Conservation (phyloP, 2,329 filamentous ascomycete genomes). For the Ascosphaera apis region DNA sequence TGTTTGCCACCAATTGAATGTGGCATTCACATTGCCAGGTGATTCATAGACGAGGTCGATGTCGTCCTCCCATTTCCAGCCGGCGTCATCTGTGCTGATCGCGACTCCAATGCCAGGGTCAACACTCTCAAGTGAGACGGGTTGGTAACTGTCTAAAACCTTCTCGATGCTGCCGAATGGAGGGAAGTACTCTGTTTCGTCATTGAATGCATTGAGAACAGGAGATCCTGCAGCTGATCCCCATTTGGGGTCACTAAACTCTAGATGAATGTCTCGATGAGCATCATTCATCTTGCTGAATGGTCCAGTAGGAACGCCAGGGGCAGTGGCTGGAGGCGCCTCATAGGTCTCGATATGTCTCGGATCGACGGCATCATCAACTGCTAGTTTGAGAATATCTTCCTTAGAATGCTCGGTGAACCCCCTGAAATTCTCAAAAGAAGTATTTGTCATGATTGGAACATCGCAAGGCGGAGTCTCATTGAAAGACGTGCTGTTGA, state of each 20-base stretch:
- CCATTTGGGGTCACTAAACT: neutral
- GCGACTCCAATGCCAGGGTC: constrained; percentile 1
- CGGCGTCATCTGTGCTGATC: neutral
- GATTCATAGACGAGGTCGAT: neutral
- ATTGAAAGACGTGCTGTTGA: neutral
- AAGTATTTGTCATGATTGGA: neutral
- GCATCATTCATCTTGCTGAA: neutral
- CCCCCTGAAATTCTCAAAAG: neutral
- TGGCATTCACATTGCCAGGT: neutral
- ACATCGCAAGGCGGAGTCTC: neutral
- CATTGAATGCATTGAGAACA: neutral
- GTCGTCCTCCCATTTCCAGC: neutral
- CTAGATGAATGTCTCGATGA: neutral
- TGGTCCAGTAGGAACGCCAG: neutral
- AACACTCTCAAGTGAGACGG: neutral
- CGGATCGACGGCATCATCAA: neutral
- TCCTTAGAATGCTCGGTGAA: neutral
- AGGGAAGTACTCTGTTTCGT: neutral
- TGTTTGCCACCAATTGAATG: neutral
- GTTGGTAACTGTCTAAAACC: neutral
- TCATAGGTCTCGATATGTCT: neutral
- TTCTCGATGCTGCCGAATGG: neutral
- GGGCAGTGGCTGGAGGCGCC: constrained; percentile 1
- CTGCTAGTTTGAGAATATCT: neutral
- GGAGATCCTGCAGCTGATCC: neutral